These are phyloP conservation scores for Chalciporus chontae DNA, from an alignment of 768 basidiomycete genomes.

Conservation along the genomic window DNA sequence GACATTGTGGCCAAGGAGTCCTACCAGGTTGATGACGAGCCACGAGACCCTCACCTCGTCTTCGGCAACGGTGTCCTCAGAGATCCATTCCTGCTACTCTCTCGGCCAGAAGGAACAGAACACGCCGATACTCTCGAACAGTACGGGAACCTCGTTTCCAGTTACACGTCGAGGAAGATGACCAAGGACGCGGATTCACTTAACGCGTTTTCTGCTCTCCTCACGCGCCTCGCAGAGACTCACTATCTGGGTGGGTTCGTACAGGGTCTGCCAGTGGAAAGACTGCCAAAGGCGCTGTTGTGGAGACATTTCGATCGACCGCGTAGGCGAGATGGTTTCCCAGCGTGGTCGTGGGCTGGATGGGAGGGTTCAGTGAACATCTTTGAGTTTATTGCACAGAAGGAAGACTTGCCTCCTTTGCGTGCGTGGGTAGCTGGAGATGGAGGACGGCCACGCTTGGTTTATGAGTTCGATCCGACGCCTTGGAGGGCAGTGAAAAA, in stretches of 20 bases:
- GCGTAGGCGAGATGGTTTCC: slow-evolving; percentile 3
- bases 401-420: no score
- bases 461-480: no score
- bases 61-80: slow-evolving; percentile 5
- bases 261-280: slow-evolving; percentile 10
- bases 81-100: slow-evolving; percentile 5
- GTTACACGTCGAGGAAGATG: slow-evolving; percentile 3
- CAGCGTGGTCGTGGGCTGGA: slow-evolving; percentile 11
- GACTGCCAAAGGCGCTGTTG: slow-evolving; percentile 6
- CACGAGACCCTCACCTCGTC: background rate
- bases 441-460: no score
- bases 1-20: background rate
- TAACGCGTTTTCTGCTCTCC: slow-evolving; percentile 13
- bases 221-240: background rate
- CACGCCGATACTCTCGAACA: no score
- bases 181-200: slow-evolving; percentile 9
- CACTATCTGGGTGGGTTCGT: slow-evolving; percentile 8
- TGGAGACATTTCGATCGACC: slow-evolving; percentile 7
- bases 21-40: no score
- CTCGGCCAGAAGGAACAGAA: no score
- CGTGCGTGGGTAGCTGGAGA: no score
- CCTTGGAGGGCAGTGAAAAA: no score
- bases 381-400: no score
- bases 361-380: slow-evolving; percentile 4
- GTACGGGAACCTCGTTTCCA: background rate